Evolutionary conservation across 225 moss, liverwort and hornwort genomes (phyloP).

Genomic region (Bryoerythrophyllum caledonicum): DNA sequence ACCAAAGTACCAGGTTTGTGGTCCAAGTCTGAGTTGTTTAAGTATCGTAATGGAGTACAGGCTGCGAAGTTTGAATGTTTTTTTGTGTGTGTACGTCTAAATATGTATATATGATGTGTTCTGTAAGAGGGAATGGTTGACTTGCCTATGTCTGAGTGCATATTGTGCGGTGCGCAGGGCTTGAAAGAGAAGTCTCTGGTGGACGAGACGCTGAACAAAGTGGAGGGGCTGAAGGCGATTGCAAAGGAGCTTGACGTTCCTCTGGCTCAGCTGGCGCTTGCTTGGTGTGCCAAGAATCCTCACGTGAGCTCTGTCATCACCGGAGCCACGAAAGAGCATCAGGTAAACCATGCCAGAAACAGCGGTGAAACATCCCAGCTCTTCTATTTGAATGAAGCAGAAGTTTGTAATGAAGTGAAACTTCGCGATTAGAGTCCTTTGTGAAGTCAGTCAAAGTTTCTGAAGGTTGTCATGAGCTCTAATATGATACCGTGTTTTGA

Average conservation of each 20-base stretch:
- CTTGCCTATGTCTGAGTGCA: too few relatives aligned
- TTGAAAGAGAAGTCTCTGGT: slow-evolving; percentile 66
- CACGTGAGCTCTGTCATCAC: slow-evolving; percentile 91
- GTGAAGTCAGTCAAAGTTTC: too few relatives aligned
- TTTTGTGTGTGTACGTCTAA: not conserved
- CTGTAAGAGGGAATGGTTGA: too few relatives aligned
- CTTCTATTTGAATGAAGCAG: not conserved
- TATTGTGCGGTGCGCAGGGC: slow-evolving; percentile 40
- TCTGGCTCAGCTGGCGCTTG: slow-evolving; percentile 86
- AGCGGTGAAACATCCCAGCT: too few relatives aligned
- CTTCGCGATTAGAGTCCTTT: too few relatives aligned
- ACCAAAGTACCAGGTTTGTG: slow-evolving; percentile 72
- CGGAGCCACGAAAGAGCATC: slow-evolving; percentile 86
- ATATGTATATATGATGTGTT: too few relatives aligned
- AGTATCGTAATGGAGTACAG: too few relatives aligned
- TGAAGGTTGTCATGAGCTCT: too few relatives aligned
- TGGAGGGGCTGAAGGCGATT: slow-evolving; percentile 73
- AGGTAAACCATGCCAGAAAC: slow-evolving; percentile 43
- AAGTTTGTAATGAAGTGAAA: too few relatives aligned
- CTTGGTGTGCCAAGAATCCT: slow-evolving; percentile 84
- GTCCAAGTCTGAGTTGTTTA: not conserved
- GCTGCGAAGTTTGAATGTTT: too few relatives aligned
- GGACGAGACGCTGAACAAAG: slow-evolving; percentile 70
- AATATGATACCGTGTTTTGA: too few relatives aligned
- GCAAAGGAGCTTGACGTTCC: slow-evolving; percentile 65